A percentile compares a stretch with the other conserved stretches of the same genome.
phyloP scores from a whole-genome alignment of 345 rosid genomes.

The Carallia pectinifolia region DNA sequence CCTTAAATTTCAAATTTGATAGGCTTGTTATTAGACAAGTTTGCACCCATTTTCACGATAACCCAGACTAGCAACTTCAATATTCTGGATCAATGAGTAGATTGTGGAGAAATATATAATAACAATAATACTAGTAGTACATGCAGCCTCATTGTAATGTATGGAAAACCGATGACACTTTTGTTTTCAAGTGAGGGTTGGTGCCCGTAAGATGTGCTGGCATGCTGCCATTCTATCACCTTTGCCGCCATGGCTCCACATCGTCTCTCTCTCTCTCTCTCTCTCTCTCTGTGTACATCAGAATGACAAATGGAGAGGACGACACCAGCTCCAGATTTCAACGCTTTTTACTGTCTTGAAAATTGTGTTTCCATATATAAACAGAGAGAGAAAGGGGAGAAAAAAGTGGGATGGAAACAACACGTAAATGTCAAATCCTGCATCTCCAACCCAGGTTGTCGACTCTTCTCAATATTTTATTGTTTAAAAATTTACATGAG shows the following conservation, averaged over 20 bases:
- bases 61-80: too few relatives aligned
- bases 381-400: conserved; percentile 1
- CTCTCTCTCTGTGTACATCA: conserved; percentile 40
- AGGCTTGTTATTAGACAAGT: too few relatives aligned
- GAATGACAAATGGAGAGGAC: conserved; percentile 90
- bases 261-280: conserved; percentile 1
- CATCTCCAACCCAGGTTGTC: conserved; percentile 58
- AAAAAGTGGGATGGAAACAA: conserved; percentile 39
- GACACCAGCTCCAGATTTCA: conserved; percentile 76
- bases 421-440: conserved; percentile 71
- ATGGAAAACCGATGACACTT: neutral
- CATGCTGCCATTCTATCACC: conserved; percentile 42
- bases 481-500: too few relatives aligned
- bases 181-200: conserved; percentile 21
- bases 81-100: neutral
- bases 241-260: conserved; percentile 1
- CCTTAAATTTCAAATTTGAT: too few relatives aligned
- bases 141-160: neutral
- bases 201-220: conserved; percentile 59
- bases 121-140: neutral
- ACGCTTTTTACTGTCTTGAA: conserved; percentile 57
- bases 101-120: neutral
- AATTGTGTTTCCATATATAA: conserved; percentile 45
- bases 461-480: conserved; percentile 11
- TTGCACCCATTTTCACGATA: too few relatives aligned